Evolutionary conservation across 176 grass and related monocot species (phyloP).

Genomic region (Panicum miliaceum): DNA sequence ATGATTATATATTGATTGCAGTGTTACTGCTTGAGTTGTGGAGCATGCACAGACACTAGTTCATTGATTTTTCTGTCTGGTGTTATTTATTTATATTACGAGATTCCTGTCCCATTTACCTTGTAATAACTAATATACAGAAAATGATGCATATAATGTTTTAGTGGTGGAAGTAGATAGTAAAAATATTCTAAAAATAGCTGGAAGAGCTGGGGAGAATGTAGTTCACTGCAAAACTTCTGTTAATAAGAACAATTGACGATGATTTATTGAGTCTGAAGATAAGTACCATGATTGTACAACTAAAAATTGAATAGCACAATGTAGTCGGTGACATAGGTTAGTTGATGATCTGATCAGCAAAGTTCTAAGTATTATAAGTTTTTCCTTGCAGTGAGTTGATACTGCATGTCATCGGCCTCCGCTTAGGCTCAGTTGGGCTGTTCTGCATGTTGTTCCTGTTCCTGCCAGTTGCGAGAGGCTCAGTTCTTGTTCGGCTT

Average conservation of each 20-base stretch:
- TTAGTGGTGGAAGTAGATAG: neutral
- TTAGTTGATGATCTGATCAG: neutral
- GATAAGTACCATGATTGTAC: neutral
- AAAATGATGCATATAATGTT: neutral
- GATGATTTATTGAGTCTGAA: neutral
- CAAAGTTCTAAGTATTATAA: constrained; percentile 3
- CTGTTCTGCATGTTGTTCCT: constrained; percentile 89
- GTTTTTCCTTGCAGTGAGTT: constrained; percentile 59
- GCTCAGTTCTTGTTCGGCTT: constrained; percentile 93
- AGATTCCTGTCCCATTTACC: neutral
- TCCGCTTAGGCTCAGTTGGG: constrained; percentile 69
- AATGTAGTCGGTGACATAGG: neutral
- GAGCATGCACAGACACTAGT: neutral
- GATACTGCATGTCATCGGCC: constrained; percentile 61
- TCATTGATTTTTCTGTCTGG: neutral
- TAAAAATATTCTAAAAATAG: neutral
- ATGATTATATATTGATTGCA: constrained; percentile 9
- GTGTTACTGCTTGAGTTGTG: neutral
- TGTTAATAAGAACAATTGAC: neutral
- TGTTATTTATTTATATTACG: neutral
- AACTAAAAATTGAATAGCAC: constrained; percentile 2
- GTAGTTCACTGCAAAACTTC: neutral
- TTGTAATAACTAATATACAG: constrained; percentile 1
- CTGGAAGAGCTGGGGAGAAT: neutral
- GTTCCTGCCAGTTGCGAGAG: constrained; percentile 84